Base-by-base conservation (phyloP, 306 rosid genomes). In the Spatholobus suberectus region DNA sequence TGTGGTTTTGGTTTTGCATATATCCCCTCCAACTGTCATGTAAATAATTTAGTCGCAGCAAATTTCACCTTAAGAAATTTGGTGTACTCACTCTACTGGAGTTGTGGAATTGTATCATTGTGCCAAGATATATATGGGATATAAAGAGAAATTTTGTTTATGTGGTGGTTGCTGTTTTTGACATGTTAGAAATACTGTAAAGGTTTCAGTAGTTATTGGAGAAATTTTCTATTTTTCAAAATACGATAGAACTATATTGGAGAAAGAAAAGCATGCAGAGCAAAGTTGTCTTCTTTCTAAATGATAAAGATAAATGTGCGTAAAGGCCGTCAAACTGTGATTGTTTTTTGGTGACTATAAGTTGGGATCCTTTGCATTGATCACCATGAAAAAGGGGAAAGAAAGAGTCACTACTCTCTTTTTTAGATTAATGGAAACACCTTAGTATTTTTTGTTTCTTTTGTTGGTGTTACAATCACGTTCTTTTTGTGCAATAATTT, bases 21-120 rank as follows among this genome's bases (percentile, higher is more conserved):
- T 40, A 37, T 51, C 32, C 57, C 43, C 49, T 38, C 8, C 35
- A 47, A 29, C 34, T 46, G 23, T 57, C 68, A 55, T 18, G 35
- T 73, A 44, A 68, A 23, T 68, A 37, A 86, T 73, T 78, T 63
- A n/a, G 27, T 67, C 51, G 35, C 38, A 44, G 29, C 68, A 40
- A 27, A 78, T 14, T 73, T 78, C 46, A n/a, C 69, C 67, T 57
- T 24, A 29, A 10, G 13, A 70, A 82, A 41, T 73, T 44, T 59
- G 54, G 61, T 78, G 34, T 79, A 6, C 52, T 35, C 52, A 6
- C 52, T 35, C 52, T 54, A 12, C 21, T 77, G 52, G 35, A 75
- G 62, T 54, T 46, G 44, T 55, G 27, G 68, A 29, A 26, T 52
- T 54, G 1, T 51, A 38, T 17, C 29, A 67, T 67, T 77, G 80